Evolutionary conservation across 306 rosid species (phyloP).

Genomic region (Trifolium fragiferum): DNA sequence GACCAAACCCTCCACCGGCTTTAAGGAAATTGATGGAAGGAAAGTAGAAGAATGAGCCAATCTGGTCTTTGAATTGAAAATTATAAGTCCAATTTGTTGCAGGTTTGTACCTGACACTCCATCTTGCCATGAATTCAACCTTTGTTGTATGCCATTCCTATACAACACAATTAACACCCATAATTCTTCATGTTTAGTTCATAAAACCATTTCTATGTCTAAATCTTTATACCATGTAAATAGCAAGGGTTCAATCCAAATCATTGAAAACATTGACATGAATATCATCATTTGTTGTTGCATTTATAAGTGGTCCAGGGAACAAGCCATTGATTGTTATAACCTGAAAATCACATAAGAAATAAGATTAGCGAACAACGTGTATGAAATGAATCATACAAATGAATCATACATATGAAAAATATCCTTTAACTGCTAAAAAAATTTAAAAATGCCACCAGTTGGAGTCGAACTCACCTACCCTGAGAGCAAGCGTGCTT

Average conservation of each 20-base stretch:
- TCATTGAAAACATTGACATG: slow-evolving; percentile 69
- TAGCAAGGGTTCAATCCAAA: slow-evolving; percentile 73
- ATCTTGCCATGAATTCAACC: slow-evolving; percentile 93
- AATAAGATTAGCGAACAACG: slow-evolving; percentile 16
- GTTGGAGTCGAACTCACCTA: too few relatives aligned
- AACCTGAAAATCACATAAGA: slow-evolving; percentile 53
- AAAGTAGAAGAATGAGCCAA: slow-evolving; percentile 83
- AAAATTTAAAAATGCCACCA: too few relatives aligned
- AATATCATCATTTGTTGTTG: slow-evolving; percentile 69
- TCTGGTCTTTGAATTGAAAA: slow-evolving; percentile 81
- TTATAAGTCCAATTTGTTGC: slow-evolving; percentile 71
- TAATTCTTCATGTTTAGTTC: neutral
- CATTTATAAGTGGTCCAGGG: slow-evolving; percentile 84
- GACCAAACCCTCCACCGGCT: slow-evolving; percentile 83
- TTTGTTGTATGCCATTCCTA: slow-evolving; percentile 93
- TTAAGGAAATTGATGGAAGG: slow-evolving; percentile 83
- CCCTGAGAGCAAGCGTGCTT: too few relatives aligned
- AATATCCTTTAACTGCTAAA: too few relatives aligned
- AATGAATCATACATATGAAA: too few relatives aligned
- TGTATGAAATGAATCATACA: neutral
- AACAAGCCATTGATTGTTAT: slow-evolving; percentile 79
- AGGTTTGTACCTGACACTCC: slow-evolving; percentile 87
- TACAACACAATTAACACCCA: slow-evolving; percentile 27
- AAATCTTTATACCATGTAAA: slow-evolving; percentile 62
- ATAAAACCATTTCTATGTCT: neutral